These are phyloP conservation scores for Leccinum rimulosum DNA, from an alignment of 768 basidiomycete genomes.

Conservation along the genomic window DNA sequence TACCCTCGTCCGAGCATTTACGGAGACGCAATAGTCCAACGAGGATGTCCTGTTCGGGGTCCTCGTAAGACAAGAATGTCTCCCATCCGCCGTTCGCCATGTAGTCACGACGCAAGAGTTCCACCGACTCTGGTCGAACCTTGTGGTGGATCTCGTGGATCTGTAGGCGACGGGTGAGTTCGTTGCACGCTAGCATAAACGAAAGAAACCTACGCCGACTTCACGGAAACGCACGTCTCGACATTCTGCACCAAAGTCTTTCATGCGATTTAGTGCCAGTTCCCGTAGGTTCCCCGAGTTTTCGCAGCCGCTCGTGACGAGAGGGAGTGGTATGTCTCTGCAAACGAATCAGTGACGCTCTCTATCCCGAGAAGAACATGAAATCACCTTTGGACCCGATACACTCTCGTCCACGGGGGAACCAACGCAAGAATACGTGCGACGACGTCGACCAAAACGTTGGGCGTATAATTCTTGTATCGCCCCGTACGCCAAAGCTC, in stretches of 20 bases:
- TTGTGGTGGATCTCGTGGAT: constrained; percentile 99
- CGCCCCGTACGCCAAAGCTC: constrained; percentile 96
- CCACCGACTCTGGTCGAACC: constrained; percentile 92
- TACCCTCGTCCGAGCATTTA: constrained; percentile 96
- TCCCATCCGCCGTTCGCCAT: constrained; percentile 99
- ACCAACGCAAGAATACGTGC: constrained; percentile 94
- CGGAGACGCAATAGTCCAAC: constrained; percentile 88
- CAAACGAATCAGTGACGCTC: constrained; percentile 2
- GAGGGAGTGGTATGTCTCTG: constrained; percentile 95
- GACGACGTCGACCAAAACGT: constrained; percentile 95
- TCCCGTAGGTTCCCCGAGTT: constrained; percentile 97
- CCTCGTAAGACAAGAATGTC: constrained; percentile 98
- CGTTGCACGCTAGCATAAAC: background rate
- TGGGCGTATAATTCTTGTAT: constrained; percentile 99
- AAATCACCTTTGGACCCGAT: constrained; percentile 88
- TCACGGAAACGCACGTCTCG: constrained; percentile 97
- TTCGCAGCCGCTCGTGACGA: constrained; percentile 96
- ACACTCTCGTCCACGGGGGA: constrained; percentile 98
- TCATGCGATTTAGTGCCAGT: constrained; percentile 95
- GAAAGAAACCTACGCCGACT: constrained; percentile 73
- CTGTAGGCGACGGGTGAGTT: constrained; percentile 37
- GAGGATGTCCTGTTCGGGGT: constrained; percentile 94
- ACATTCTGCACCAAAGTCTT: constrained; percentile 97
- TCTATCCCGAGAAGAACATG: background rate
- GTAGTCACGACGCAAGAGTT: constrained; percentile 94